Percentiles rank a stretch among this genome's conserved stretches.
Conservation (phyloP, 2,329 filamentous ascomycete genomes). For the Aspergillus sp. region DNA sequence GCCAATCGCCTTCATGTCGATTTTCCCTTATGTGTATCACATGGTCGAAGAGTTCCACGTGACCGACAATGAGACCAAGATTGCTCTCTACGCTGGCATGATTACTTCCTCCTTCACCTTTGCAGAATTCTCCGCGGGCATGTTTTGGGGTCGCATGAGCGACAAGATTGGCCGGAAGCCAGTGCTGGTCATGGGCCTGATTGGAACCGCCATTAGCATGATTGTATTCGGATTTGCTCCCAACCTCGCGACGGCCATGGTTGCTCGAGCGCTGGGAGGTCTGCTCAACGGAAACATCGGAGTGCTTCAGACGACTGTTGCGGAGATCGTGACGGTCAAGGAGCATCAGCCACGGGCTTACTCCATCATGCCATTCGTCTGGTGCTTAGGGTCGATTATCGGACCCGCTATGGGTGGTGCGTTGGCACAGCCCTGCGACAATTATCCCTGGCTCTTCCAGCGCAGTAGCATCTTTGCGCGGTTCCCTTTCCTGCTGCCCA, state of each 20-base stretch:
- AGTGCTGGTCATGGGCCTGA: slow-evolving; percentile 80
- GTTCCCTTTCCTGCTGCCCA: slow-evolving; percentile 88
- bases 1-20: slow-evolving; percentile 98
- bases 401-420: slow-evolving; percentile 88
- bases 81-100: slow-evolving; percentile 90
- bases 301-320: slow-evolving; percentile 90
- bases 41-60: slow-evolving; percentile 93
- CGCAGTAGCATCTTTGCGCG: slow-evolving; percentile 73
- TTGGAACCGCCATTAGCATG: slow-evolving; percentile 89
- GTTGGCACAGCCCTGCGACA: slow-evolving; percentile 78
- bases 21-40: slow-evolving; percentile 97
- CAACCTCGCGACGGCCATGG: slow-evolving; percentile 73
- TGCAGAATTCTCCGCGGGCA: slow-evolving; percentile 86
- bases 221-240: slow-evolving; percentile 86
- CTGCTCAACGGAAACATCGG: slow-evolving; percentile 95
- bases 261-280: slow-evolving; percentile 84
- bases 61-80: slow-evolving; percentile 70
- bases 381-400: slow-evolving; percentile 94
- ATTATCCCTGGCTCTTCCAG: slow-evolving; percentile 70
- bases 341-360: slow-evolving; percentile 93
- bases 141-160: slow-evolving; percentile 90
- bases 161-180: slow-evolving; percentile 91
- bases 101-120: slow-evolving; percentile 95
- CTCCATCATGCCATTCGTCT: slow-evolving; percentile 96
- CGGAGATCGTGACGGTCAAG: slow-evolving; percentile 87